phyloP scores from a whole-genome alignment of 2,329 filamentous ascomycete species.

The Colletotrichum tabaci region DNA sequence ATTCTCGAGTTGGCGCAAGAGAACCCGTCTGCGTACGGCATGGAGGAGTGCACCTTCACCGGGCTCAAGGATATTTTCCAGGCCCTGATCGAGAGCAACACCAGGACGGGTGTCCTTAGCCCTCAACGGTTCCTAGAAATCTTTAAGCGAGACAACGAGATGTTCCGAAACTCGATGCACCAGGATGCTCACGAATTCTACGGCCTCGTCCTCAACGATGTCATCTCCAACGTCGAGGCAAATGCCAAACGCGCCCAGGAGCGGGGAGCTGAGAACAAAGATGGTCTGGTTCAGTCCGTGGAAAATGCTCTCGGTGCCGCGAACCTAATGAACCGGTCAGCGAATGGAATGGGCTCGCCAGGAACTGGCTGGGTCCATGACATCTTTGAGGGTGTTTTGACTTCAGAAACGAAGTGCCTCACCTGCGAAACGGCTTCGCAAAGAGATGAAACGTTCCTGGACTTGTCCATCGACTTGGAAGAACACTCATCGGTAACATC shows the following conservation, averaged over 20 bases:
- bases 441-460: conserved; percentile 94
- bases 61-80: conserved; percentile 97
- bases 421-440: conserved; percentile 97
- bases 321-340: conserved; percentile 46
- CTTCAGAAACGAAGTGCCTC: conserved; percentile 95
- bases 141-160: conserved; percentile 93
- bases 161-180: conserved; percentile 97
- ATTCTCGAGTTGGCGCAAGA: conserved; percentile 88
- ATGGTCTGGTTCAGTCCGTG: conserved; percentile 67
- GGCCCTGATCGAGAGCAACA: conserved; percentile 84
- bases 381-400: conserved; percentile 94
- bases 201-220: conserved; percentile 93
- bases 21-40: conserved; percentile 85
- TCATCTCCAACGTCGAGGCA: conserved; percentile 94
- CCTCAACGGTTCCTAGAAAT: conserved; percentile 95
- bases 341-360: conserved; percentile 67
- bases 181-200: conserved; percentile 99
- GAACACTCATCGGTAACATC: conserved; percentile 97
- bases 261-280: conserved; percentile 58
- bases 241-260: conserved; percentile 78
- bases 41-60: conserved; percentile 96
- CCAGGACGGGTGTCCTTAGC: conserved; percentile 90
- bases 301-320: conserved; percentile 55
- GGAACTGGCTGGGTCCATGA: conserved; percentile 94
- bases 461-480: conserved; percentile 95